A percentile compares a stretch with the other conserved stretches of the same genome.
Evolutionary conservation across 2,329 filamentous ascomycete species (phyloP).

Genomic region (Cladophialophora immunda): DNA sequence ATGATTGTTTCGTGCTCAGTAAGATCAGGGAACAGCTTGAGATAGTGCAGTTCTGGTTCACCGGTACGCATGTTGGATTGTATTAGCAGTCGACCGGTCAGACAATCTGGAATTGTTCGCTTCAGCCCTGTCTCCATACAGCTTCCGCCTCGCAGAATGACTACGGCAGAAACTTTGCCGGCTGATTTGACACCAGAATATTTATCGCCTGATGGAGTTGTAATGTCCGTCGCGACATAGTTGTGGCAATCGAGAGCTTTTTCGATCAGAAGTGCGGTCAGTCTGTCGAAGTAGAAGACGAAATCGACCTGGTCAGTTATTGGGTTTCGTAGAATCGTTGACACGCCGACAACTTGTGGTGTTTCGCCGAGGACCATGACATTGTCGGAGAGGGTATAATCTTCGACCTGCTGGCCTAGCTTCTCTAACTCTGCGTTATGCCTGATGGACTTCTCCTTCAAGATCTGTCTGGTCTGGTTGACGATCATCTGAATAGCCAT

Average conservation of each 20-base stretch:
- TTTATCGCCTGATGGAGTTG: slow-evolving; percentile 73
- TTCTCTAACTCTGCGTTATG: slow-evolving; percentile 82
- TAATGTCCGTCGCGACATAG: slow-evolving; percentile 70
- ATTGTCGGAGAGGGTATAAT: slow-evolving; percentile 76
- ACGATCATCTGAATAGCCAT: slow-evolving; percentile 94
- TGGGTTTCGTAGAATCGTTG: slow-evolving; percentile 85
- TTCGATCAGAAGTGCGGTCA: slow-evolving; percentile 86
- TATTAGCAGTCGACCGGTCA: slow-evolving; percentile 86
- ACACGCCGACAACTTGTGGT: slow-evolving; percentile 84
- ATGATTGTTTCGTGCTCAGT: slow-evolving; percentile 80
- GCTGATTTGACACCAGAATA: slow-evolving; percentile 77
- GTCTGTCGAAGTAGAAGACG: slow-evolving; percentile 94
- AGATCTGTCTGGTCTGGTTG: slow-evolving; percentile 87
- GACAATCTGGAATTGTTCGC: slow-evolving; percentile 90
- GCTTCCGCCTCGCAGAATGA: slow-evolving; percentile 87
- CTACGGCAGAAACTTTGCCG: slow-evolving; percentile 83
- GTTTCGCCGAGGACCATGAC: slow-evolving; percentile 79
- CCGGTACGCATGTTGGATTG: slow-evolving; percentile 86
- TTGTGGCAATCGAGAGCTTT: slow-evolving; percentile 77
- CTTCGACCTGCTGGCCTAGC: slow-evolving; percentile 75
- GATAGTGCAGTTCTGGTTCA: slow-evolving; percentile 91
- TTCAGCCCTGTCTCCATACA: slow-evolving; percentile 88
- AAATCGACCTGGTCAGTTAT: slow-evolving; percentile 86
- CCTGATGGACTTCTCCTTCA: slow-evolving; percentile 83
- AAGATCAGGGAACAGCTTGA: slow-evolving; percentile 79